Percentiles rank a stretch among this genome's conserved stretches.
These are phyloP conservation scores for Lactifluus piperatus DNA, from an alignment of 768 basidiomycete genomes.

Conservation along the genomic window DNA sequence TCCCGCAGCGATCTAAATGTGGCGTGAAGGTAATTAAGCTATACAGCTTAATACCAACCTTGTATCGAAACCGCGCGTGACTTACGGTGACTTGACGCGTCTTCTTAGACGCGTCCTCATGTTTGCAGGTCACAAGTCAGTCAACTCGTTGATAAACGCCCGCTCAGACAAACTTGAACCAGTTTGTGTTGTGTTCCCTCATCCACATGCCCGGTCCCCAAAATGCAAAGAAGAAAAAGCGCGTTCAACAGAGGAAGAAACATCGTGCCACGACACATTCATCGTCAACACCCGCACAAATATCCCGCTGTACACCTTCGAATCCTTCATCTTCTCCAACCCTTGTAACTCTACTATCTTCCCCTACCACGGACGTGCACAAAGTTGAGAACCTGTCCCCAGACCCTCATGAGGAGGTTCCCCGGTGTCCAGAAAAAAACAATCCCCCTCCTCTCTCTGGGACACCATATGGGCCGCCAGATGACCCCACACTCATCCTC, in stretches of 20 bases:
- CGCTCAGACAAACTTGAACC: neutral
- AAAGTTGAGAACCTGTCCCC: neutral
- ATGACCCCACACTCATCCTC: constrained; percentile 19
- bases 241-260: constrained; percentile 28
- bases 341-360: neutral
- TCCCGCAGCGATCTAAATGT: no score
- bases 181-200: neutral
- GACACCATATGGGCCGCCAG: neutral
- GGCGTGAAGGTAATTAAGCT: no score
- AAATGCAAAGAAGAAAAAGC: constrained; percentile 42
- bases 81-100: constrained; percentile 4
- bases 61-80: no score
- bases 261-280: constrained; percentile 21
- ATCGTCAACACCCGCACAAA: neutral
- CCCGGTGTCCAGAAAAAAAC: neutral
- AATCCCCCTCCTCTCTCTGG: neutral
- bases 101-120: neutral
- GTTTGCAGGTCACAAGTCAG: no score
- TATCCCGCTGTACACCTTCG: neutral
- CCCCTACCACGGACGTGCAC: neutral
- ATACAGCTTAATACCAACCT: no score
- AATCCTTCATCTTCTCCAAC: neutral
- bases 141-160: neutral
- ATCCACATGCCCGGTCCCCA: constrained; percentile 52
- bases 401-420: neutral